A percentile compares a stretch with the other conserved stretches of the same genome.
These are phyloP conservation scores for Xanthoceras sorbifolium DNA, from an alignment of 345 rosid species.

Conservation along the genomic window DNA sequence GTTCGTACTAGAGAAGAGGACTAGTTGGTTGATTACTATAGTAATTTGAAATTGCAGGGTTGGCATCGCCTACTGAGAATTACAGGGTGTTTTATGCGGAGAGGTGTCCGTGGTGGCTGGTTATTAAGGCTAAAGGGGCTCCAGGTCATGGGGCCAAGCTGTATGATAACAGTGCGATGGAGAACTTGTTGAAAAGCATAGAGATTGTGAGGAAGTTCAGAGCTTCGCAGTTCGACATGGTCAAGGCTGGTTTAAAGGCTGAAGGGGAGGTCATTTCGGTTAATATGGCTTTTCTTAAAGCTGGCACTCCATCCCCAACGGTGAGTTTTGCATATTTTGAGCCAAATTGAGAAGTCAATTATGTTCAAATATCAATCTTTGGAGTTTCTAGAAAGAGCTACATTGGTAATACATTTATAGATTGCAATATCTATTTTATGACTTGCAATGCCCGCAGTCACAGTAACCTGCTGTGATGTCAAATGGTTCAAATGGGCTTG, in stretches of 20 bases:
- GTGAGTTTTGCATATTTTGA: constrained; percentile 40
- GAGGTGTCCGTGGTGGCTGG: constrained; percentile 87
- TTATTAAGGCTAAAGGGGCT: constrained; percentile 84
- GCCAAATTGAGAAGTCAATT: neutral
- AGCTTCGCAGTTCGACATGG: constrained; percentile 85
- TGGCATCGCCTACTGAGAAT: constrained; percentile 66
- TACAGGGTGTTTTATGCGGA: constrained; percentile 81
- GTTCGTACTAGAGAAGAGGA: neutral
- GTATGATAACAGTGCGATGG: constrained; percentile 88
- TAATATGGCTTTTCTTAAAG: constrained; percentile 78
- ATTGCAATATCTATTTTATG: neutral
- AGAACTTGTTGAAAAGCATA: constrained; percentile 82
- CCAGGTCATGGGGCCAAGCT: constrained; percentile 98
- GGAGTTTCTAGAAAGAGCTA: neutral
- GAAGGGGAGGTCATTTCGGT: constrained; percentile 93
- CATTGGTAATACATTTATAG: neutral
- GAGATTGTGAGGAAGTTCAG: constrained; percentile 84
- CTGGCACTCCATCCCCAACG: constrained; percentile 95
- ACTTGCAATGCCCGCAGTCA: too few species aligned
- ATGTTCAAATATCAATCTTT: neutral
- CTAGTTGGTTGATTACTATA: neutral
- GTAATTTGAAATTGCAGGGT: constrained; percentile 42
- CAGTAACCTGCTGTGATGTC: too few species aligned
- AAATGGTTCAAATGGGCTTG: too few species aligned
- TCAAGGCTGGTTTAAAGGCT: constrained; percentile 74